Conservation (phyloP, 176 grass and related monocot species). For the Echinochloa phyllopogon region DNA sequence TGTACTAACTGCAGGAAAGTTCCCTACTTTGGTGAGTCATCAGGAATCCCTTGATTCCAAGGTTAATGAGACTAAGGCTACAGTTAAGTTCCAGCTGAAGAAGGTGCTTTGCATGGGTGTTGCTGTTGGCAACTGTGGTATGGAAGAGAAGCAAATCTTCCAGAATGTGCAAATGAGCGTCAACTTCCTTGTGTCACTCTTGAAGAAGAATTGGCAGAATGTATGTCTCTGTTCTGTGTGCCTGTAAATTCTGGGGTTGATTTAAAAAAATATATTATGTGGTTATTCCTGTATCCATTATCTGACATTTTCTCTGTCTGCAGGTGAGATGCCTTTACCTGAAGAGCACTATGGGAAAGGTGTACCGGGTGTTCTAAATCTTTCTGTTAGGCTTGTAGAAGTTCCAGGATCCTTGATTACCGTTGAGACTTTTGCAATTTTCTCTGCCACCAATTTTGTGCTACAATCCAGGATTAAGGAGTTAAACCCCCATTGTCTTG, state of each 20-base stretch:
- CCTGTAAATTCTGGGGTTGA: neutral
- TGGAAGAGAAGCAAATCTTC: slow-evolving; percentile 92
- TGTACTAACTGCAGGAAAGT: slow-evolving; percentile 62
- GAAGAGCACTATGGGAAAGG: slow-evolving; percentile 92
- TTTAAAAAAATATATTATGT: too few species aligned
- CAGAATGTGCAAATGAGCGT: slow-evolving; percentile 83
- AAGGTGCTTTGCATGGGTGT: slow-evolving; percentile 98
- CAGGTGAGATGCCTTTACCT: slow-evolving; percentile 88
- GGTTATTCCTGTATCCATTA: neutral
- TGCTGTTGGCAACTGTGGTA: slow-evolving; percentile 74
- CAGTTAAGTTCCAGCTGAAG: slow-evolving; percentile 86
- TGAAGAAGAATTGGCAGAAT: slow-evolving; percentile 97
- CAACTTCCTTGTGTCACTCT: slow-evolving; percentile 83
- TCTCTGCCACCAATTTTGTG: slow-evolving; percentile 19
- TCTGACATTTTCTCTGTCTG: neutral
- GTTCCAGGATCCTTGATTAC: neutral
- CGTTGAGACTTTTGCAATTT: neutral
- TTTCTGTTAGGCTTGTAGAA: slow-evolving; percentile 14
- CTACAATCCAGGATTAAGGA: neutral
- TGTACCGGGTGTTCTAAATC: slow-evolving; percentile 60
- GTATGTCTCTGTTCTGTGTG: slow-evolving; percentile 11
- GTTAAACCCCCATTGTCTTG: neutral
- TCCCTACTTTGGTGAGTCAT: slow-evolving; percentile 77
- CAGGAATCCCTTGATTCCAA: slow-evolving; percentile 80
- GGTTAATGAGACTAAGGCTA: slow-evolving; percentile 90